These are phyloP conservation scores for Paxillus involutus DNA, from an alignment of 768 basidiomycete genomes.

Conservation along the genomic window DNA sequence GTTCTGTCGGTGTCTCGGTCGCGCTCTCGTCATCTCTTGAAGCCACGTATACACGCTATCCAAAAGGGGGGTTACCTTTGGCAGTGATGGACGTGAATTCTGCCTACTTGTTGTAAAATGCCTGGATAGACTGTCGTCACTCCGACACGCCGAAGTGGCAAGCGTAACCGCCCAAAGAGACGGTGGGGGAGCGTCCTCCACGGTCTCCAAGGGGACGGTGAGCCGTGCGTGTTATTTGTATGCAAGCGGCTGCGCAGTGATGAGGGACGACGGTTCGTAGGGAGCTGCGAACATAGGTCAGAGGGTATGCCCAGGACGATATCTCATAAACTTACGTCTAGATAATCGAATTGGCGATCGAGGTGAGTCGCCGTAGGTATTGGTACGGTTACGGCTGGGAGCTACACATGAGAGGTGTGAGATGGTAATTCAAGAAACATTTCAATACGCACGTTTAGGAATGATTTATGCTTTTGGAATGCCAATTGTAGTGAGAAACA, in stretches of 20 bases:
- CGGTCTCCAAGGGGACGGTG: not conserved
- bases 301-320: not conserved
- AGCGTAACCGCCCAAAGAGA: not conserved
- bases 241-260: too few relatives aligned
- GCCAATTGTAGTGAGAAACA: not conserved
- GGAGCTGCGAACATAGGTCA: too few relatives aligned
- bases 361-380: too few relatives aligned
- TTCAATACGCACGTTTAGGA: not conserved
- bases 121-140: too few relatives aligned
- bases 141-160: too few relatives aligned
- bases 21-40: not conserved
- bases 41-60: not conserved
- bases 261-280: too few relatives aligned
- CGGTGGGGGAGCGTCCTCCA: not conserved
- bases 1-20: too few relatives aligned
- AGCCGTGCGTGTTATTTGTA: not conserved
- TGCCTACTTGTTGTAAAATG: too few relatives aligned
- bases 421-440: too few relatives aligned
- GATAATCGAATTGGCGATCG: not conserved
- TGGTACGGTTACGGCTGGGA: too few relatives aligned
- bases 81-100: too few relatives aligned
- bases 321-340: not conserved
- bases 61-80: not conserved
- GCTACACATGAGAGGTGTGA: too few relatives aligned
- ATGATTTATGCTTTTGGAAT: not conserved